Evolutionary conservation across 805 yeast genomes (phyloP), one percentile per base, ranked within the genome.

Genomic region (Saturnispora bothae): DNA sequence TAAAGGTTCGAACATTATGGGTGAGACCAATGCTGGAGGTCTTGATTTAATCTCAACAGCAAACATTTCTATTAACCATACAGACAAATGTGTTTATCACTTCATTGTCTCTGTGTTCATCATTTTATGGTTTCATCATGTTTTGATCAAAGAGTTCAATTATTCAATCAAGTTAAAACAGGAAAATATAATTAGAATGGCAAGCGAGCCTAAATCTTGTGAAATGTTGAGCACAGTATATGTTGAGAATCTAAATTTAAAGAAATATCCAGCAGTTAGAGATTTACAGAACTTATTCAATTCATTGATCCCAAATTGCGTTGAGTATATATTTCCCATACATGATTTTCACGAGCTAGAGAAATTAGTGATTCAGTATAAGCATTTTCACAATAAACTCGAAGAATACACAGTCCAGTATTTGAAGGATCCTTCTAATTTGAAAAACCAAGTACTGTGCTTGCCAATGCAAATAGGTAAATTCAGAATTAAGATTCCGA

Each of bases 21-120:
- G n/a, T 15, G 15, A 19, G 9, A 21, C 37, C 3, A 18, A 25
- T 17, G 15, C 17, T 5, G 15, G 31, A 16, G 31, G 31, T 13
- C 58, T 86, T 34, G 95, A 85, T 48, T 63, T 59, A 34, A 61
- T 83, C 6, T 81, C 94, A 15, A 70, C 83, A 54, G 74, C 92
- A 3, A 80, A 82, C 49, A 68, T 84, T 3, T 69, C 84, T 0
- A 63, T 68, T 4, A 47, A 64, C 2, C 70, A 72, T 32, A 68
- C 75, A 0, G 50, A 56, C 4, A 54, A 72, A 17, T 64, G 79
- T 42, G 63, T 75, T 42, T 71, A 75, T 17, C 95, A 85, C 56
- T 69, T 85, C 37, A 52, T 74, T 0, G 60, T 80, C 57, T 66
- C 82, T 3, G 39, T 78, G 0, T 46, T 74, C 2, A 70, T 77